Conservation (phyloP, 495 filamentous ascomycete species). For the Friedmanniomyces simplex region DNA sequence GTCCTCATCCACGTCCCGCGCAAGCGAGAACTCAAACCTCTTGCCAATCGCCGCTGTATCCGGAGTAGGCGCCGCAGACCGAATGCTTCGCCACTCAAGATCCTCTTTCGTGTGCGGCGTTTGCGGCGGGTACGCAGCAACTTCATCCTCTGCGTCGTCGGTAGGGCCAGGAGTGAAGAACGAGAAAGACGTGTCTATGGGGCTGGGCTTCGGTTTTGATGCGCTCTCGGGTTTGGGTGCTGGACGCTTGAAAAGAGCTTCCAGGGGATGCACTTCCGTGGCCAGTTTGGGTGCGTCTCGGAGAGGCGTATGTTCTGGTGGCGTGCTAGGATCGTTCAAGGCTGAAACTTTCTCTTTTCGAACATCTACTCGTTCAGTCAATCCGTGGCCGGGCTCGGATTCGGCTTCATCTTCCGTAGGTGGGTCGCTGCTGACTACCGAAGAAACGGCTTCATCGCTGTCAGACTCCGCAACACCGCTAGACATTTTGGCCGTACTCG, state of each 20-base stretch:
- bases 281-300: neutral
- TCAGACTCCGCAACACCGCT: neutral
- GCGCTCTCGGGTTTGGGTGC: slow-evolving; percentile 32
- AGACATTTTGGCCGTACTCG: too few species aligned
- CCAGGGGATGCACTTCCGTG: slow-evolving; percentile 67
- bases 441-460: neutral
- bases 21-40: slow-evolving; percentile 35
- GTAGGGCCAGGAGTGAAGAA: slow-evolving; percentile 42
- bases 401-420: neutral
- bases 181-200: slow-evolving; percentile 45
- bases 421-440: neutral
- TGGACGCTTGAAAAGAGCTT: slow-evolving; percentile 77
- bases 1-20: slow-evolving; percentile 24
- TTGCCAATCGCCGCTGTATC: slow-evolving; percentile 72
- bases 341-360: too few species aligned
- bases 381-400: neutral
- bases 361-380: neutral
- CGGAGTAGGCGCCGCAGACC: slow-evolving; percentile 87
- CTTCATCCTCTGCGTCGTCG: slow-evolving; percentile 41
- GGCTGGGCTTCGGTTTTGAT: slow-evolving; percentile 33
- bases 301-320: neutral
- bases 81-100: slow-evolving; percentile 55
- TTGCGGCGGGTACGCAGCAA: slow-evolving; percentile 45
- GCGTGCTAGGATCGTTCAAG: neutral
- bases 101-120: slow-evolving; percentile 75